Evolutionary conservation across 805 yeast species (phyloP).

Genomic region (Pichia paraexigua): DNA sequence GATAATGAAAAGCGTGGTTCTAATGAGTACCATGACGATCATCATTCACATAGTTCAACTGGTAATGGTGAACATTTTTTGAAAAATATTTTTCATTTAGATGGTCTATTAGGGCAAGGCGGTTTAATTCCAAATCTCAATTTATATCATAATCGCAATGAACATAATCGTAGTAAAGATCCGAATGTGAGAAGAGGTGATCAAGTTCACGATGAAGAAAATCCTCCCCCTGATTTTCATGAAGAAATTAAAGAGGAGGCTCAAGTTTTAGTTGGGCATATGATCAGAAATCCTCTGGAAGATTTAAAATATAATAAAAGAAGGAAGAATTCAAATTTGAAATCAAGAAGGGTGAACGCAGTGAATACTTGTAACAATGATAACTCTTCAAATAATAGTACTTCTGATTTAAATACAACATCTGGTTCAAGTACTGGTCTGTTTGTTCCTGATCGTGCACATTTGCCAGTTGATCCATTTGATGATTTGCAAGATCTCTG

Average conservation of each 20-base stretch:
- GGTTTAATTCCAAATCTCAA: constrained; percentile 10
- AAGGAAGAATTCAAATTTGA: neutral
- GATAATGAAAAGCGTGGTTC: neutral
- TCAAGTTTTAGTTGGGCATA: constrained; percentile 35
- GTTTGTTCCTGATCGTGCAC: constrained; percentile 7
- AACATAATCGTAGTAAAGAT: neutral
- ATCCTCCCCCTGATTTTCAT: constrained; percentile 7
- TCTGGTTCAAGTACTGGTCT: neutral
- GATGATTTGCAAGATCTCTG: constrained; percentile 17
- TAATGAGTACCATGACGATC: too few species aligned
- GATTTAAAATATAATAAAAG: constrained; percentile 14
- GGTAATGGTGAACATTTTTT: constrained; percentile 5
- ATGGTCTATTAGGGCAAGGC: constrained; percentile 12
- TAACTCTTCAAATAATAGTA: neutral
- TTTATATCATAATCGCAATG: neutral
- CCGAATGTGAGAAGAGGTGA: neutral
- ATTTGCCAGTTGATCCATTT: constrained; percentile 15
- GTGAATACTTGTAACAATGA: neutral
- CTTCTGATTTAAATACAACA: neutral
- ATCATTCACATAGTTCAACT: neutral
- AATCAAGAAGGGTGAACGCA: too few species aligned
- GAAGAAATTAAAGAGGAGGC: constrained; percentile 48
- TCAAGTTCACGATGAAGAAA: constrained; percentile 14
- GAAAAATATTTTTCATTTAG: constrained; percentile 10
- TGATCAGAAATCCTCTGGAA: constrained; percentile 14